Evolutionary conservation across 176 grass and related monocot genomes (phyloP).

Genomic region (Pharus latifolius): DNA sequence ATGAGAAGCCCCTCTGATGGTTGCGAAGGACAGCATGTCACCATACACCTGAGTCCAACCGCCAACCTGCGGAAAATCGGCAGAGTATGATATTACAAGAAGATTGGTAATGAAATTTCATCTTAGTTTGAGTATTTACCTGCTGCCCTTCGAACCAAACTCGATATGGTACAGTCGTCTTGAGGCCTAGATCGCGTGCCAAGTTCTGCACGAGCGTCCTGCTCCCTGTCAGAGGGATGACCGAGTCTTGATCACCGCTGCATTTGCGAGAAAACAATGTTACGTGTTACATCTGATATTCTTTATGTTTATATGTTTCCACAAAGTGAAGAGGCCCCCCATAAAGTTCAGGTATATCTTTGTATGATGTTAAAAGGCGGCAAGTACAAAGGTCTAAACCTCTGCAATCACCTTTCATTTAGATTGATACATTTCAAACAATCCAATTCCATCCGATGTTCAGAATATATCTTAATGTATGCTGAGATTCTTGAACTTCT

Average conservation of each 20-base stretch:
- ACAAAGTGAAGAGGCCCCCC: no score
- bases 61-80: conserved; percentile 48
- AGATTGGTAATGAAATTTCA: not conserved
- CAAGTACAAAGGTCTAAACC: not conserved
- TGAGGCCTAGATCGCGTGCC: conserved; percentile 59
- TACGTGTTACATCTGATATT: not conserved
- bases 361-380: not conserved
- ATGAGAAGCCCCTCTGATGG: conserved; percentile 87
- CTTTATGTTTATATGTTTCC: no score
- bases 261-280: not conserved
- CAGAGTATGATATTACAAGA: not conserved
- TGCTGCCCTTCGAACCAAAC: conserved; percentile 97
- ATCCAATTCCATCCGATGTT: no score
- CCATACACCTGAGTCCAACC: conserved; percentile 95
- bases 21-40: conserved; percentile 67
- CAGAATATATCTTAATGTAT: no score
- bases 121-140: conserved; percentile 19
- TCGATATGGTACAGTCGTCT: conserved; percentile 53
- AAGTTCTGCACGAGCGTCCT: conserved; percentile 71
- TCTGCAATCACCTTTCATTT: not conserved
- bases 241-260: conserved; percentile 97
- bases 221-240: conserved; percentile 89
- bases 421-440: not conserved
- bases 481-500: not conserved
- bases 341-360: not conserved